A percentile compares a stretch with the other conserved stretches of the same genome.
phyloP scores from a whole-genome alignment of 176 grass and related monocot species.

The Secale cereale region DNA sequence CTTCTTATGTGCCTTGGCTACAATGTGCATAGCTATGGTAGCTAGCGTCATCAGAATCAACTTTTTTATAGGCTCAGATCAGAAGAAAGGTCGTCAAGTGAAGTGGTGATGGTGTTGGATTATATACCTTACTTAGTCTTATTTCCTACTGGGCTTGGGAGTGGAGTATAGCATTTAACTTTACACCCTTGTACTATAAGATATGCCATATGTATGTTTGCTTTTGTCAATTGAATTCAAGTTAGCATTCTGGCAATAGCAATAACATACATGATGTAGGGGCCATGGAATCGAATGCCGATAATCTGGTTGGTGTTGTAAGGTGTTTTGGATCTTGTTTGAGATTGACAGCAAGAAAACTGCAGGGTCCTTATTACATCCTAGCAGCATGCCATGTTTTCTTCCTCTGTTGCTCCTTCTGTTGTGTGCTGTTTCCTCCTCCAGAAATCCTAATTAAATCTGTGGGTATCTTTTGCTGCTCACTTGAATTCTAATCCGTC shows the following conservation, averaged over 20 bases:
- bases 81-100: background rate
- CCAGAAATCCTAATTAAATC: background rate
- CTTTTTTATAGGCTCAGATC: slow-evolving; percentile 7
- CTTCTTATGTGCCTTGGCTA: background rate
- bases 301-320: background rate
- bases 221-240: background rate
- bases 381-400: background rate
- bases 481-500: too few relatives aligned
- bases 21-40: slow-evolving; percentile 28
- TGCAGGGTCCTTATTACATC: background rate
- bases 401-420: background rate
- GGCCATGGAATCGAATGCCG: background rate
- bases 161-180: slow-evolving; percentile 18
- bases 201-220: slow-evolving; percentile 2
- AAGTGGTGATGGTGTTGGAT: slow-evolving; percentile 21
- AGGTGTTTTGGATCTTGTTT: background rate
- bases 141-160: slow-evolving; percentile 16
- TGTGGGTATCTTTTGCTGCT: too few relatives aligned
- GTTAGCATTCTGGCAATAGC: slow-evolving; percentile 7
- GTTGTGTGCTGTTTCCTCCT: background rate
- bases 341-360: background rate
- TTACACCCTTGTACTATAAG: slow-evolving; percentile 22
- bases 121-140: slow-evolving; percentile 17
- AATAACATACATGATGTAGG: background rate
- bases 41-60: background rate